Conservation (phyloP, 305 asterid genomes). For the Rubia balearica region DNA sequence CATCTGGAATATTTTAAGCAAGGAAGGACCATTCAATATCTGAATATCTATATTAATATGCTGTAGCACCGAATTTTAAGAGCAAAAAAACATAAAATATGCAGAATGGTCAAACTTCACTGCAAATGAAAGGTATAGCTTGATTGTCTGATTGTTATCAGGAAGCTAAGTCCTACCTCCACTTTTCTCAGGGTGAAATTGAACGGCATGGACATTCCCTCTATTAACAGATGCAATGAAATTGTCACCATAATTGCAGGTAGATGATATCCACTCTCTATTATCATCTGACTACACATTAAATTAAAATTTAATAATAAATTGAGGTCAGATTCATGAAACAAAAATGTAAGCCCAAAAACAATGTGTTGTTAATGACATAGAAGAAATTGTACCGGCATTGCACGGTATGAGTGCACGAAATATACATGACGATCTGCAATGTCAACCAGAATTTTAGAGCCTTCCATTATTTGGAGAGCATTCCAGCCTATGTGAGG, state of each 20-base stretch:
- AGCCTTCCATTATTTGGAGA: slow-evolving; percentile 44
- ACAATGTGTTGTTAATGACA: not conserved
- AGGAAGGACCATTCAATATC: slow-evolving; percentile 4
- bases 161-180: slow-evolving; percentile 44
- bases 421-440: slow-evolving; percentile 82
- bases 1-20: slow-evolving; percentile 41
- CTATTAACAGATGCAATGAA: slow-evolving; percentile 75
- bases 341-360: not conserved
- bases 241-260: slow-evolving; percentile 69
- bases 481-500: slow-evolving; percentile 99
- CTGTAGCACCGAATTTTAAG: not conserved
- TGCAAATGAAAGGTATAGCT: not conserved
- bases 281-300: slow-evolving; percentile 62
- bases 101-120: not conserved
- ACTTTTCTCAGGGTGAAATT: slow-evolving; percentile 96
- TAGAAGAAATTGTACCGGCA: slow-evolving; percentile 42
- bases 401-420: slow-evolving; percentile 93
- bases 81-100: not conserved
- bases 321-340: slow-evolving; percentile 2
- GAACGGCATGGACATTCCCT: slow-evolving; percentile 92
- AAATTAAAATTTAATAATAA: not conserved
- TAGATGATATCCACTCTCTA: slow-evolving; percentile 76
- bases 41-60: not conserved
- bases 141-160: not conserved
- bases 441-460: slow-evolving; percentile 72